Base-by-base conservation (phyloP, 768 basidiomycete species). In the Mycena floridula region DNA sequence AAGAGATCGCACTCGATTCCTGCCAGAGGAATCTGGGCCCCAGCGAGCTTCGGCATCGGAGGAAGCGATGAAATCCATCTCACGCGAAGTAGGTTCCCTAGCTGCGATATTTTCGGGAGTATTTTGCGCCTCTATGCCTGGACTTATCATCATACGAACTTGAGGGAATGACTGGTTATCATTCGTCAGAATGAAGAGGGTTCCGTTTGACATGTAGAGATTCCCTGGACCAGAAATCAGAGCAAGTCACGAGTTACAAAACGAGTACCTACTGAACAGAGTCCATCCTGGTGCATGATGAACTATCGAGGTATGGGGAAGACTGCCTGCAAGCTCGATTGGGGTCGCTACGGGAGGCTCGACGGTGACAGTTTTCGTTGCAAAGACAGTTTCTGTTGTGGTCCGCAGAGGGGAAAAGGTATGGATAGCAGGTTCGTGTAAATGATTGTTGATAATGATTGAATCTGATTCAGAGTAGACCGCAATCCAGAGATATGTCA, bases 251-350 rank as follows among this genome's bases (percentile, higher is more conserved):
- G n/a, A n/a, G n/a, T n/a, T n/a, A n/a, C n/a, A n/a, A n/a, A n/a
- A n/a, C n/a, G n/a, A n/a, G n/a, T n/a, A n/a, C n/a, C n/a, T n/a
- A n/a, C 74, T 74, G 61, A 89, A 89, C 25, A 91, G 63, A 0
- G 91, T 91, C 89, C 90, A 93, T 30, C 90, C 89, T 23, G 82
- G 82, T 4, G 81, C 82, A 44, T 88, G 85, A 20, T 77, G 69
- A 11, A 80, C 60, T 23, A 88, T 55, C 12, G 71, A 65, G 0
- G 85, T 86, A 37, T 70, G 64, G 0, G 79, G 79, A 3, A 85
- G 43, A 15, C 25, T 47, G 25, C 48, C 44, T 13, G 49, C 41
- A 5, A 43, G 26, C 21, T 42, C 47, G n/a, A 54, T 46, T 23
- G 39, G 43, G 9, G 27, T 21, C 21, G 18, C 26, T 16, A 20